phyloP scores from a whole-genome alignment of 192 early-diverging fungal genomes.

The Phycomyces nitens region DNA sequence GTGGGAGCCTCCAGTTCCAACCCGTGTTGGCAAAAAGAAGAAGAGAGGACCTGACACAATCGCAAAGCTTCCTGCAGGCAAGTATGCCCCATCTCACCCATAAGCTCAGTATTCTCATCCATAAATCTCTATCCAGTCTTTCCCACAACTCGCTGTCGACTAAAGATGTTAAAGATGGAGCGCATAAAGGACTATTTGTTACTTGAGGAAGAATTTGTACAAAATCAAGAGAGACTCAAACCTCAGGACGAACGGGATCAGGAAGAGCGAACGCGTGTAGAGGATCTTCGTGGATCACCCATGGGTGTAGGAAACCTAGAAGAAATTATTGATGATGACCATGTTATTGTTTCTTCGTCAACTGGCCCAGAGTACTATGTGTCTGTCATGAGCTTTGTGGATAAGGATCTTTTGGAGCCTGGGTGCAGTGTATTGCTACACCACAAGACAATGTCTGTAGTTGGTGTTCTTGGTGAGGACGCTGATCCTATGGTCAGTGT shows the following conservation, averaged over 20 bases:
- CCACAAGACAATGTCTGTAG: slow-evolving; percentile 87
- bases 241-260: slow-evolving; percentile 92
- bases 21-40: slow-evolving; percentile 99
- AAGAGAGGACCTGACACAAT: slow-evolving; percentile 88
- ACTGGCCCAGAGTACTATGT: slow-evolving; percentile 97
- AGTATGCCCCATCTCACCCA: slow-evolving; percentile 74
- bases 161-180: slow-evolving; percentile 96
- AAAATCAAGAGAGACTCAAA: slow-evolving; percentile 97
- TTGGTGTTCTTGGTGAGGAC: slow-evolving; percentile 95
- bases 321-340: slow-evolving; percentile 99
- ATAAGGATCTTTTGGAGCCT: slow-evolving; percentile 97
- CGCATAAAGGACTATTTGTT: slow-evolving; percentile 98
- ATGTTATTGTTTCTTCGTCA: slow-evolving; percentile 92
- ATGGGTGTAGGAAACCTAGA: slow-evolving; percentile 96
- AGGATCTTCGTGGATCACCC: slow-evolving; percentile 93
- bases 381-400: slow-evolving; percentile 96
- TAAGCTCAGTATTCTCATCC: slow-evolving; percentile 60
- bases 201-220: slow-evolving; percentile 99
- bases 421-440: slow-evolving; percentile 94
- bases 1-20: slow-evolving; percentile 98
- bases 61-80: slow-evolving; percentile 89
- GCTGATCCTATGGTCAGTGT: slow-evolving; percentile 98
- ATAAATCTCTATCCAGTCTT: slow-evolving; percentile 62
- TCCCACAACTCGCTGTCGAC: slow-evolving; percentile 93
- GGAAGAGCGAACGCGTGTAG: slow-evolving; percentile 92